Evolutionary conservation across 805 yeast species (phyloP).

Genomic region (Candida adriatica): DNA sequence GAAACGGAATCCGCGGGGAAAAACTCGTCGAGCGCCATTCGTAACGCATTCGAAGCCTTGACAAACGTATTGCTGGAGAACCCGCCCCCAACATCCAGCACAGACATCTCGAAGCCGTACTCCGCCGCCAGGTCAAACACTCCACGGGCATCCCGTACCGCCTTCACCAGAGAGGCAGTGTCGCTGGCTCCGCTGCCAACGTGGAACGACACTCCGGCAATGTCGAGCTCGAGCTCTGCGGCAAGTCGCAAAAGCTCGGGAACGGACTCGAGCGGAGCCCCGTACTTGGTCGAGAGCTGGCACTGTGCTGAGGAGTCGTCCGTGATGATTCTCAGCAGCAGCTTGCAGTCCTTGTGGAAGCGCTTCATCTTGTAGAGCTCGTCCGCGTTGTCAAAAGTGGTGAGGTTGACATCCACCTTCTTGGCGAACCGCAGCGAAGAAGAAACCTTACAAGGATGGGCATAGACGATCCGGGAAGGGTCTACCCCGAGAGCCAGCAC

Average conservation of each 20-base stretch:
- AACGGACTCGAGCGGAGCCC: constrained; percentile 59
- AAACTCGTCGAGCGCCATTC: constrained; percentile 43
- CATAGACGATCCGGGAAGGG: constrained; percentile 71
- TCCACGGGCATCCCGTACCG: constrained; percentile 60
- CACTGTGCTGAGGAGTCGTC: constrained; percentile 87
- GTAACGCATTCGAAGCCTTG: constrained; percentile 51
- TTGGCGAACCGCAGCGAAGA: constrained; percentile 72
- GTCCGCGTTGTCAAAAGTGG: constrained; percentile 86
- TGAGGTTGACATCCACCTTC: constrained; percentile 48
- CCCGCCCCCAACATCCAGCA: constrained; percentile 93
- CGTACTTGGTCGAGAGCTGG: constrained; percentile 82
- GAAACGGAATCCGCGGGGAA: constrained; percentile 46
- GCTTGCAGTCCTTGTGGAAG: constrained; percentile 60
- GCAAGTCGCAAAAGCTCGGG: constrained; percentile 54
- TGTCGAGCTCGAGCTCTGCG: constrained; percentile 48
- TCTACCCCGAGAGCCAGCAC: constrained; percentile 56
- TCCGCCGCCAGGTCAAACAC: constrained; percentile 56
- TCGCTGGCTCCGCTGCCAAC: constrained; percentile 92
- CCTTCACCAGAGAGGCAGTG: constrained; percentile 55
- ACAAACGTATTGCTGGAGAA: constrained; percentile 60
- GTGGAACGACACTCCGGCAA: constrained; percentile 90
- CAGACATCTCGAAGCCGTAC: constrained; percentile 40
- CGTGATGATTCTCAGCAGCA: constrained; percentile 77
- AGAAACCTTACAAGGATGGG: constrained; percentile 90
- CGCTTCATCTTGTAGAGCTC: constrained; percentile 70